Evolutionary conservation across 179 eudicot species (phyloP).

Genomic region (Carnegiea gigantea): DNA sequence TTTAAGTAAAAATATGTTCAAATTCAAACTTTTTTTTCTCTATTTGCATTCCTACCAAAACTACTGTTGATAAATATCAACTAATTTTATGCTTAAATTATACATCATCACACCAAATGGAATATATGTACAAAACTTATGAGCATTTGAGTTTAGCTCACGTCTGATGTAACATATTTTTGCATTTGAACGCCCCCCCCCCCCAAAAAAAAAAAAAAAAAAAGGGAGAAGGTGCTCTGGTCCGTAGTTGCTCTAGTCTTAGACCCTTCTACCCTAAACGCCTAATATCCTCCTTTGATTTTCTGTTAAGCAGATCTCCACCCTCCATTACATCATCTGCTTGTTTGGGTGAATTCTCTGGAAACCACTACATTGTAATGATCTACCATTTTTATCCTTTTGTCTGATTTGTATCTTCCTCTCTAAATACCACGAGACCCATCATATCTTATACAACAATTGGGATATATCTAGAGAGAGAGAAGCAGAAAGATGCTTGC

Average conservation of each 20-base stretch:
- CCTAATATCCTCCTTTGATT: constrained; percentile 9
- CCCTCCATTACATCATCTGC: constrained; percentile 21
- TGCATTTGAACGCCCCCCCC: no score
- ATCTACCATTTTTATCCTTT: constrained; percentile 6
- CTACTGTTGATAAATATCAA: no score
- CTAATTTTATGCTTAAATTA: no score
- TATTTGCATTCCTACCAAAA: no score
- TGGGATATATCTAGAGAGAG: not conserved
- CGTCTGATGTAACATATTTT: no score
- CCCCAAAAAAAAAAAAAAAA: not conserved
- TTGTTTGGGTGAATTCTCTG: constrained; percentile 13
- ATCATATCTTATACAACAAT: not conserved
- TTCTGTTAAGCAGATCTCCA: constrained; percentile 16
- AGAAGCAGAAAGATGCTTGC: constrained; percentile 55
- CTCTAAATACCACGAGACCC: not conserved
- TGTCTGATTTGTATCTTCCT: constrained; percentile 1
- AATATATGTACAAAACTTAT: no score
- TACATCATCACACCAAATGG: no score
- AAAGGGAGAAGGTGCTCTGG: not conserved
- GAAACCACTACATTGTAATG: constrained; percentile 17
- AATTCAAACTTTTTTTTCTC: no score
- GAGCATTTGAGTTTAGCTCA: no score
- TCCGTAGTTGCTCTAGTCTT: not conserved
- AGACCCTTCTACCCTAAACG: not conserved
- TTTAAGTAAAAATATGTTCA: no score